Base-by-base conservation (phyloP, 2,329 filamentous ascomycete genomes). In the Tothia fuscella region DNA sequence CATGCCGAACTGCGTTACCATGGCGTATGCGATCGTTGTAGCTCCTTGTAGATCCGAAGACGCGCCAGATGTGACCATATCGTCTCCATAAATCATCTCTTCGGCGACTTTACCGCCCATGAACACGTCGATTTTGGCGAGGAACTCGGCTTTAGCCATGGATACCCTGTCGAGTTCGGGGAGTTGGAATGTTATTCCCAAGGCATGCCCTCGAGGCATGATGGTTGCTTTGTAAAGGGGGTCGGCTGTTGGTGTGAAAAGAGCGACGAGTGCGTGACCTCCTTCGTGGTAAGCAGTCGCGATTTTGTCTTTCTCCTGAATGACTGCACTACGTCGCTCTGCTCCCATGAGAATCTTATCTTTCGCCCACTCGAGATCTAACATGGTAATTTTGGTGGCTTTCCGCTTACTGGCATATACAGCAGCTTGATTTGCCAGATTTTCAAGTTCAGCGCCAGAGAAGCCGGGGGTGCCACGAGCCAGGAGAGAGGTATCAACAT, bases 261-360 rank as follows among this genome's bases (percentile, higher is more conserved):
- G 78, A 43, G 82, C 81, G 45, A 95, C 85, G 13, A 98, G 74
- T 6, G 91, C 87, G 60, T 98, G 91, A 2, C 91, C 91, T 43
- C 89, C 93, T 65, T 98, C 91, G 56, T 94, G 87, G 55, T 93
- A 94, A 1, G 87, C 87, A n/a, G 88, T 94, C 71, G 87, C 80
- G 52, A 91, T 75, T 67, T 93, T 96, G 65, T 98, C 91, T 65
- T 93, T 87, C 49, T 89, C 78, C 32, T 82, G 83, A 43, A 98
- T 89, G 43, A 95, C 75, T 64, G 89, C 86, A 51, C 81, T 93
- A 59, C 80, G 83, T 56, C 81, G 78, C 65, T 98, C 91, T 2
- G 89, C 84, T 28, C 91, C 91, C 86, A 98, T 94, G 60, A 94
- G 81, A 41, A 98, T 84, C 65, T 91, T 91, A 67, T 98, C 91